Evolutionary conservation across 495 filamentous ascomycete genomes (phyloP), one percentile per base, ranked within the genome.

Genomic region (Pyrenula aspistea): DNA sequence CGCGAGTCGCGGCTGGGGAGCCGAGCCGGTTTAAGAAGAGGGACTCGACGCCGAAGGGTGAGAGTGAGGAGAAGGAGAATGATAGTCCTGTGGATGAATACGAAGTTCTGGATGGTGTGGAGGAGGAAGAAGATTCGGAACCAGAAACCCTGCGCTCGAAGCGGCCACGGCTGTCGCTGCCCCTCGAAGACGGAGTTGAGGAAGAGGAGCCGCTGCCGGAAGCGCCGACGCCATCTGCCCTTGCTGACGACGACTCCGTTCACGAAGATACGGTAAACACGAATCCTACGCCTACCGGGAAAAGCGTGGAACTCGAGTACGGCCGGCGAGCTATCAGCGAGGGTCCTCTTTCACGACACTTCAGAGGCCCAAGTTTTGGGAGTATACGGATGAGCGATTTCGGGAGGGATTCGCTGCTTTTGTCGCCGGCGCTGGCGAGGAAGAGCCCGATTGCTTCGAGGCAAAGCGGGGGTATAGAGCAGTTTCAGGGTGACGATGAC

Each of bases 251-350:
- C 31, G 75, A 79, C 3, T 68, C 88, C 42, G 86, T 86, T 24
- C 84, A 87, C 25, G 84, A 86, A 25, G 82, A 88, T 59, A 75
- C 79, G 36, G 90, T 87, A 0, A 72, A 80, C 52, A 76, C 15
- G 31, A 42, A 4, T 15, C 31, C 31, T 4, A 42, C 31, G 31
- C 31, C 4, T 4, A 42, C 31, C 8, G 31, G 4, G 31, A 42
- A 74, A 57, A 87, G 85, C 21, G 76, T 91, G 25, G 88, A 92
- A 67, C n/a, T n/a, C n/a, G n/a, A n/a, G n/a, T 72, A 86, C 51
- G 78, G 83, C 10, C 73, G 85, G 54, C 72, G 85, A 55, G 85
- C 81, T 20, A 60, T 73, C 10, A 78, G 69, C 52, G 82, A 87
- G 58, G 71, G 76, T 53, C 73, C 69, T 4, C 71, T 69, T 23